Evolutionary conservation across 768 basidiomycete genomes (phyloP), one percentile per base, ranked within the genome.

Genomic region (Podaxis pistillaris): DNA sequence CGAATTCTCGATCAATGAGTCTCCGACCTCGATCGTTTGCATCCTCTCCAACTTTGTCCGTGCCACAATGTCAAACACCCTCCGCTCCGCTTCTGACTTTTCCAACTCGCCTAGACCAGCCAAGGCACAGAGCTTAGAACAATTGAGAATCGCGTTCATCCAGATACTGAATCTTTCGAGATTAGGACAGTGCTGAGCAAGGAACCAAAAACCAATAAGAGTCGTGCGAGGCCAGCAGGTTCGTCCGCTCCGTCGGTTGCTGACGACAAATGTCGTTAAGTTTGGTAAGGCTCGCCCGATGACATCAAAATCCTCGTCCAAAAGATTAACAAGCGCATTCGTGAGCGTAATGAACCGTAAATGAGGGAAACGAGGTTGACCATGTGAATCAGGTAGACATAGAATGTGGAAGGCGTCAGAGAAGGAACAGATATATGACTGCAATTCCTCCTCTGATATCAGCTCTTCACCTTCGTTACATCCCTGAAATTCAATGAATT

Each of bases 81-180:
- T 56, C 37, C 22, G 22, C 26, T 56, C 54, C 8, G 54, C 54
- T 4, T n/a, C 13, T 22, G 17, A 15, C 15, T 56, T 56, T 13
- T 56, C 54, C 8, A 56, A 13, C n/a, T 41, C 9, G 37, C 54
- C 54, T 9, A 56, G 19, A 5, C 54, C 54, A 11, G 22, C 38
- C n/a, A 56, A 12, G 4, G 54, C 33, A 15, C 54, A 56, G 38
- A 56, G 24, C 12, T 56, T 37, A 13, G 54, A 12, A 26, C 36
- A 56, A 26, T 56, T 56, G 37, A 56, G 54, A 6, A 56, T 56
- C 37, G 54, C 54, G n/a, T 56, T 56, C 54, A 56, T 56, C 54
- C 54, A 56, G 19, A 56, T 56, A 13, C 54, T 56, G 12, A 38
- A 56, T 22, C n/a, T 56, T 12, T 38, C 38, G 11, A 56, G 54